Evolutionary conservation across 306 rosid species (phyloP).

Genomic region (Rosa multiflora): DNA sequence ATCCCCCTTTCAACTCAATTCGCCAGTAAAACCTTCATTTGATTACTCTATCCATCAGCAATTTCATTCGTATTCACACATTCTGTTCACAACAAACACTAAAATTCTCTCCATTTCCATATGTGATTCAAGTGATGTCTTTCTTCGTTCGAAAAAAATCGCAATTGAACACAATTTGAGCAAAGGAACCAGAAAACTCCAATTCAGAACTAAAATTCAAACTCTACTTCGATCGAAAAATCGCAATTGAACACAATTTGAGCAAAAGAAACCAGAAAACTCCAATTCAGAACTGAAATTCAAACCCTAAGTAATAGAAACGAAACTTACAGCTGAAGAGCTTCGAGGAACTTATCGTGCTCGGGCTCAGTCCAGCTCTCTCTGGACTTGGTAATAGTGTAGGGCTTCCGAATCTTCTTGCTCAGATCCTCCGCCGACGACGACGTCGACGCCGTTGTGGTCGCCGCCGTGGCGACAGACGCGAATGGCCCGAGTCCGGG

Average conservation of each 20-base stretch:
- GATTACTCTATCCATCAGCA: not conserved
- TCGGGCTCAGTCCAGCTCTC: constrained; percentile 99
- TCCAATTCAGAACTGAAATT: constrained; percentile 8
- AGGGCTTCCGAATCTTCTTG: constrained; percentile 88
- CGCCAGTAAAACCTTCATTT: not conserved
- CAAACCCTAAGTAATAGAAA: not conserved
- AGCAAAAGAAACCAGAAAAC: not conserved
- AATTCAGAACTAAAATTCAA: constrained; percentile 4
- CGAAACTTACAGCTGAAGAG: constrained; percentile 79
- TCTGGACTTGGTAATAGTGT: constrained; percentile 94
- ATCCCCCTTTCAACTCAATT: not conserved
- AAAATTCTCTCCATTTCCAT: not conserved
- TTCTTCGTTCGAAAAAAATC: not conserved
- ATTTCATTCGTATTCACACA: not conserved
- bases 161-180: not conserved
- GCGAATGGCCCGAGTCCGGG: constrained; percentile 62
- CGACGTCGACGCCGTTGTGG: constrained; percentile 26
- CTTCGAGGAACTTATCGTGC: constrained; percentile 97
- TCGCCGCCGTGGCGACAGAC: constrained; percentile 15
- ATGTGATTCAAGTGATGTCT: too few species aligned
- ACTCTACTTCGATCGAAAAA: not conserved
- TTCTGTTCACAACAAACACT: not conserved
- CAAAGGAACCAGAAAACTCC: not conserved
- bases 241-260: not conserved
- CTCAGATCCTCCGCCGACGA: constrained; percentile 53